Percentiles rank a stretch among this genome's conserved stretches.
These are phyloP conservation scores for Colletotrichum salicis DNA, from an alignment of 2,329 filamentous ascomycete species.

Conservation along the genomic window DNA sequence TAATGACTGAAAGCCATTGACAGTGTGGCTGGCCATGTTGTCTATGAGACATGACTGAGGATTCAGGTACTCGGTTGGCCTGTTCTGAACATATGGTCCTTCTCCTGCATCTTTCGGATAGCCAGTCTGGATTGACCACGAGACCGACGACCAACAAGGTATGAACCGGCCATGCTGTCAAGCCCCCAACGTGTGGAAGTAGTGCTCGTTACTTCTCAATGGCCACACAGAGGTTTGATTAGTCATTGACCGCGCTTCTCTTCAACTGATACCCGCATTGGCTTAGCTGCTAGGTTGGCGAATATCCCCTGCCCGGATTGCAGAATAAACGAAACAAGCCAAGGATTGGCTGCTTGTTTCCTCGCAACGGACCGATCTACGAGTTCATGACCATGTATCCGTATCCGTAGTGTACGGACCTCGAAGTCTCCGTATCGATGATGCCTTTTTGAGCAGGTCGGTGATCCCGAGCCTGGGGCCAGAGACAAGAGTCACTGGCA, in stretches of 20 bases:
- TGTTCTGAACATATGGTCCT: background rate
- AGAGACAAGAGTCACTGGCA: background rate
- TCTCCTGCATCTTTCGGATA: background rate
- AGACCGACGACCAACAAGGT: slow-evolving; percentile 4
- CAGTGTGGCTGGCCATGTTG: slow-evolving; percentile 9
- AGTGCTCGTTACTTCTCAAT: background rate
- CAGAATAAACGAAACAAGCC: slow-evolving; percentile 21
- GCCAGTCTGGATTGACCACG: slow-evolving; percentile 26
- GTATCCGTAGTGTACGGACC: too few species aligned
- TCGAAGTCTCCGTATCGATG: background rate
- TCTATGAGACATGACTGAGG: slow-evolving; percentile 6
- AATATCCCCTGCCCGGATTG: background rate
- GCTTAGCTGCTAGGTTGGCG: background rate
- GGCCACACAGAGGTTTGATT: background rate
- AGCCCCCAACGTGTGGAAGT: slow-evolving; percentile 1
- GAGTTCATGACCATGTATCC: background rate
- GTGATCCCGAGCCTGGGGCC: background rate
- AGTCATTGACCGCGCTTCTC: background rate
- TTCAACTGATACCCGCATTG: background rate
- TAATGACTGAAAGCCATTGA: background rate
- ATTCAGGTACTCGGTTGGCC: background rate
- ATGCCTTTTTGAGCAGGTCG: background rate
- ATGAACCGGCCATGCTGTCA: slow-evolving; percentile 17
- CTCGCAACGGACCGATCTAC: background rate
- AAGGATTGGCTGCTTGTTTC: background rate